Evolutionary conservation across 2,329 filamentous ascomycete species (phyloP).

Genomic region (Coniochaeta sp.): DNA sequence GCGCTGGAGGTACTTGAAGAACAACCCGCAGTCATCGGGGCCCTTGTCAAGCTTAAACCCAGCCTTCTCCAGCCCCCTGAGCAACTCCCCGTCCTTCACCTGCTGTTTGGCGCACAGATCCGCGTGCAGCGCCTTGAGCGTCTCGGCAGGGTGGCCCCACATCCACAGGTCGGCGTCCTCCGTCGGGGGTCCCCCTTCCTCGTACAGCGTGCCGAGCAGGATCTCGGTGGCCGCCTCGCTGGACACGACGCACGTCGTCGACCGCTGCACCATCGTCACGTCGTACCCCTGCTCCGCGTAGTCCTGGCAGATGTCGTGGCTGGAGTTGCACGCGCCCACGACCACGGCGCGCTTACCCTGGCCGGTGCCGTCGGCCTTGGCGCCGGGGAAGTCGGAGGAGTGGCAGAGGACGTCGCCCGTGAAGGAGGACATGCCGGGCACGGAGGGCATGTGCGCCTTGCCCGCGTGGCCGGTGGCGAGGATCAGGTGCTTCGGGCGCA

Average conservation of each 20-base stretch:
- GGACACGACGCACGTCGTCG: conserved; percentile 56
- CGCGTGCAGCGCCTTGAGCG: conserved; percentile 53
- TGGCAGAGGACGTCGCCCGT: conserved; percentile 54
- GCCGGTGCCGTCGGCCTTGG: conserved; percentile 33
- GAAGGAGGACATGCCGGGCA: conserved; percentile 41
- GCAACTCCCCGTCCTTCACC: conserved; percentile 27
- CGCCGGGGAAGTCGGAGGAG: conserved; percentile 52
- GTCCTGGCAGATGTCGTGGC: conserved; percentile 63
- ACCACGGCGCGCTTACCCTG: conserved; percentile 43
- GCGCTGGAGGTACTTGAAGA: conserved; percentile 56
- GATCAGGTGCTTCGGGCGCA: conserved; percentile 44
- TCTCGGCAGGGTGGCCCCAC: conserved; percentile 48
- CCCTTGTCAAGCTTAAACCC: conserved; percentile 57
- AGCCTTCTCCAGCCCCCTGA: conserved; percentile 39
- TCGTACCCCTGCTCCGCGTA: conserved; percentile 59
- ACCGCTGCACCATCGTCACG: conserved; percentile 64
- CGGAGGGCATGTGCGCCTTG: conserved; percentile 22
- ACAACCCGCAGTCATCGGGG: conserved; percentile 47
- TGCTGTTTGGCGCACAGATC: conserved; percentile 27
- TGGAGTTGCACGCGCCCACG: conserved; percentile 62
- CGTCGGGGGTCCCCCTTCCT: conserved; percentile 46
- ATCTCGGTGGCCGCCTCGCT: conserved; percentile 45
- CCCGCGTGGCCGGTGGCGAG: conserved; percentile 49
- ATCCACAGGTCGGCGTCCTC: conserved; percentile 60
- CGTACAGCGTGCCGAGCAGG: conserved; percentile 41